Evolutionary conservation across 2,329 filamentous ascomycete genomes (phyloP).

Genomic region (Cordyceps javanica): DNA sequence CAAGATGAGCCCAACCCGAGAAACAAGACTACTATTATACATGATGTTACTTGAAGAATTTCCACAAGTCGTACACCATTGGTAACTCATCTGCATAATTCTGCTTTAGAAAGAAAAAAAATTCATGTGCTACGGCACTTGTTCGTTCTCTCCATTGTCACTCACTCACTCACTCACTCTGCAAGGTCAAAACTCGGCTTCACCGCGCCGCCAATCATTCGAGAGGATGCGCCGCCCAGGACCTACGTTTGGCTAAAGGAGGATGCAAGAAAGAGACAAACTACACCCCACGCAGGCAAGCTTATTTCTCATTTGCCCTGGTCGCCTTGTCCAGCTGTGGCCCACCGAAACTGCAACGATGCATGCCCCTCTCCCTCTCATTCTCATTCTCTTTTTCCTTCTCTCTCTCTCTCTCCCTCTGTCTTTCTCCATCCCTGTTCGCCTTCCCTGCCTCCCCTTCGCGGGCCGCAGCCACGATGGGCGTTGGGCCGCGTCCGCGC

Average conservation of each 20-base stretch:
- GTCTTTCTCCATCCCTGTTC: no score
- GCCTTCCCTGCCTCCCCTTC: neutral
- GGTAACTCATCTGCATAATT: no score
- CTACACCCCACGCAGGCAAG: neutral
- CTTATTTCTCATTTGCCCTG: neutral
- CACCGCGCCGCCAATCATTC: constrained; percentile 4
- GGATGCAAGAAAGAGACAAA: neutral
- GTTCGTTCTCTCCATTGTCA: neutral
- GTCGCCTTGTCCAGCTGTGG: neutral
- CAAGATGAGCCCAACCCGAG: neutral
- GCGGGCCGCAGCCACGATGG: constrained; percentile 6
- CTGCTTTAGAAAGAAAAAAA: neutral
- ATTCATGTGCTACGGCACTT: neutral
- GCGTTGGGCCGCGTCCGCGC: constrained; percentile 6
- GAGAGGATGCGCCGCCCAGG: neutral
- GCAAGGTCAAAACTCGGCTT: neutral
- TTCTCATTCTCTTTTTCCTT: neutral
- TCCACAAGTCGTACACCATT: no score
- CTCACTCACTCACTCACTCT: neutral
- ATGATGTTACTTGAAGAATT: no score
- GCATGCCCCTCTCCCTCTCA: neutral
- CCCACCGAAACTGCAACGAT: constrained; percentile 4
- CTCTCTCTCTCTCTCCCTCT: neutral
- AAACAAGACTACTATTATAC: no score
- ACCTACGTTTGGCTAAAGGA: constrained; percentile 4